Evolutionary conservation across 148 eudicot species (phyloP), one percentile per base, ranked within the genome.

Genomic region (Diospyros lotus): DNA sequence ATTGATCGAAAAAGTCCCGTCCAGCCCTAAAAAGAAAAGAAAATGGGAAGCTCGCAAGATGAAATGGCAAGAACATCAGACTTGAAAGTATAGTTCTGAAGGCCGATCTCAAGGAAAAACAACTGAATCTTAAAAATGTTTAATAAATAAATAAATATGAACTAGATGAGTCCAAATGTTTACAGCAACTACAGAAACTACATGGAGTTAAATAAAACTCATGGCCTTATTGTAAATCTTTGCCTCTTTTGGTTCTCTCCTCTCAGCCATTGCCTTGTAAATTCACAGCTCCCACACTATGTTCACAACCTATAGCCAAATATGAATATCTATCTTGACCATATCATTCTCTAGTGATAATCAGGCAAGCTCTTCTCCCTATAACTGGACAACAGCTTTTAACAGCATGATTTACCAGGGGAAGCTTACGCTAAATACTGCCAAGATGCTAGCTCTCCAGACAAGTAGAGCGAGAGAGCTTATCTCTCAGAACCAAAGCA

Each of bases 401-500:
- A 73, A 46, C 58, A 64, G 7, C 4, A 39, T 5, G 60, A 18
- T 39, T 59, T 50, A 43, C 42, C 5, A 45, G 1, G 5, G 50
- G n/a, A 43, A 53, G 18, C 39, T 54, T 42, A 44, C 18, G 43
- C 2, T 4, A 48, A 48, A 8, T 48, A 8, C 66, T 0, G 15
- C 60, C 75, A 82, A 54, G 73, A 56, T 28, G 69, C 73, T 38
- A 41, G 78, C 9, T 84, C 80, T 67, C 84, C 81, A 64, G 84
- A 75, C 80, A 90, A 77, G 83, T 80, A 84, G 74, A 68, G 79
- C 59, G 88, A 77, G n/a, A 48, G 6, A 95, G 76, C 65, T 80
- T 83, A 48, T 90, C 88, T 75, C 96, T 86, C 80, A 80, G 40
- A 73, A 72, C 80, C 41, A 75, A 65, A 60, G 91, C 91, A 66